phyloP scores from a whole-genome alignment of 345 rosid species.

The Crucihimalaya himalaica region DNA sequence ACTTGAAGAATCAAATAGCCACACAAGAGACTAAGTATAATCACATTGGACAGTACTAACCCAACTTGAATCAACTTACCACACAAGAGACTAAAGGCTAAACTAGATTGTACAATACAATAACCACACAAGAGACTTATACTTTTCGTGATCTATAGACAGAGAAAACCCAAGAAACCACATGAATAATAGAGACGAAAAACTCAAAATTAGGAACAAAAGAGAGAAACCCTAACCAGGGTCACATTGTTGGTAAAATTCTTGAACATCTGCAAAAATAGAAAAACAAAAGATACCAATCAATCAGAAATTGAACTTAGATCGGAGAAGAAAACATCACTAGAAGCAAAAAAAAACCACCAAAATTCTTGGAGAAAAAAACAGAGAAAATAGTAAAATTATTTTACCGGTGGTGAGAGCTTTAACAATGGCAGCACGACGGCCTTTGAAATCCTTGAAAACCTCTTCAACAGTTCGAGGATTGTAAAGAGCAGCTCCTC shows the following conservation, averaged over 20 bases:
- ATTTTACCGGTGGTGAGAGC: slow-evolving; percentile 66
- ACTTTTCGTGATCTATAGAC: background rate
- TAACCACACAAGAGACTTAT: background rate
- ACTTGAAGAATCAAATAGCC: background rate
- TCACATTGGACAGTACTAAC: background rate
- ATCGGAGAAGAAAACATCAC: slow-evolving; percentile 30
- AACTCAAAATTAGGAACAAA: slow-evolving; percentile 1
- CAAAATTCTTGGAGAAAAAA: background rate
- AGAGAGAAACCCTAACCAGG: slow-evolving; percentile 69
- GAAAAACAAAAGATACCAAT: background rate
- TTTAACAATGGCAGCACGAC: slow-evolving; percentile 72
- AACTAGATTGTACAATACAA: background rate
- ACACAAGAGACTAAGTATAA: background rate
- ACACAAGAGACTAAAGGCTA: background rate
- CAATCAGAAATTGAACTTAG: background rate
- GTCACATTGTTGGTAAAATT: slow-evolving; percentile 76
- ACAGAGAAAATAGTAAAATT: background rate
- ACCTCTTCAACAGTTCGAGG: slow-evolving; percentile 79
- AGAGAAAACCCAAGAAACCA: background rate
- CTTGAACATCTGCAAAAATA: slow-evolving; percentile 59
- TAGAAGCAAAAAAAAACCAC: background rate
- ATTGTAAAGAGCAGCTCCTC: slow-evolving; percentile 54
- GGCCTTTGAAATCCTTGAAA: slow-evolving; percentile 75
- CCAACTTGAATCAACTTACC: background rate
- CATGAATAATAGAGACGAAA: background rate